Evolutionary conservation across 1,284 basidiomycete species (phyloP), one percentile per base, ranked within the genome.

Genomic region (Tilletia caries): DNA sequence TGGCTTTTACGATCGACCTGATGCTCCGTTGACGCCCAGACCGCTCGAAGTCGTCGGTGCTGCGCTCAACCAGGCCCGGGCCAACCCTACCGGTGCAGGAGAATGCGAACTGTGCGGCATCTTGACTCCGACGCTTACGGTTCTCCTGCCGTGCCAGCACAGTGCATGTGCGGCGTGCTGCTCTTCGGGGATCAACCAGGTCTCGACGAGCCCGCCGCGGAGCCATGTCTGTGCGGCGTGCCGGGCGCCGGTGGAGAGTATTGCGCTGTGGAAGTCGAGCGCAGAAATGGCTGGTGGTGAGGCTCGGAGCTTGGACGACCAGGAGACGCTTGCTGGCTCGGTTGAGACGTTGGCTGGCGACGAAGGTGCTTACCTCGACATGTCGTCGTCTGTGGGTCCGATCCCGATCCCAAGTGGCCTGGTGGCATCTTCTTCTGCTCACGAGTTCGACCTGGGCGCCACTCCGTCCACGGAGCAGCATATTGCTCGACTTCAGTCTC

Each of bases 121-220:
- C 8, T 13, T 44, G 0, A 25, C 64, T 15, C n/a, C 27, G 18
- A 20, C 37, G 13, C 64, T 68, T 8, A 65, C 68, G 20, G 27
- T 43, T 5, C 64, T 68, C 27, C 23, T 64, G 3, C 68, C 68
- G 4, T 68, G 68, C 25, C 34, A 34, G 2, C 68, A 68, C 43
- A 27, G 23, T 4, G 68, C 68, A 1, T 68, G 68, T 44, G 52
- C 68, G 20, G 15, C 50, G 1, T 68, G 68, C 64, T 62, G 46
- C 32, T 68, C 62, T 6, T 65, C 68, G 8, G 68, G 68, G 32
- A 52, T 68, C 44, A 68, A 68, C 33, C 68, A 68, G 43, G 68
- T 68, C 3, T 68, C 68, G n/a, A 65, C 68, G 5, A 65, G 43
- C 3, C 68, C 68, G 2, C 68, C 68, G 5, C 60, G 68, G 15